These are phyloP conservation scores for Carex sylvatica DNA, from an alignment of 202 grass and related monocot genomes.

Conservation along the genomic window DNA sequence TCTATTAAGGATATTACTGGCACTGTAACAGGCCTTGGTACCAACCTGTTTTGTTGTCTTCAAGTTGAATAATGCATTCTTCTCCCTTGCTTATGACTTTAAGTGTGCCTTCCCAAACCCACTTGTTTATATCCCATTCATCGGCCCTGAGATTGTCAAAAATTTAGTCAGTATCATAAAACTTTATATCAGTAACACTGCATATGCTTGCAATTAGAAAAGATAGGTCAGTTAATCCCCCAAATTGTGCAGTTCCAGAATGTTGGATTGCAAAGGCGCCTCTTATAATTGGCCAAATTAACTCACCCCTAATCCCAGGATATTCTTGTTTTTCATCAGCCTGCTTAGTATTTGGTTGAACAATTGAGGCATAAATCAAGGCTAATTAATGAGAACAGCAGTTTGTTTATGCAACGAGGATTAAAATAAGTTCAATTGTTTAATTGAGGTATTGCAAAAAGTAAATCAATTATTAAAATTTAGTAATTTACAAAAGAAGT, in stretches of 20 bases:
- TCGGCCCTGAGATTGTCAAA: constrained; percentile 57
- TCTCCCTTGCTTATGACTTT: constrained; percentile 92
- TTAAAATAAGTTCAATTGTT: not conserved
- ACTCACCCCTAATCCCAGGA: not conserved
- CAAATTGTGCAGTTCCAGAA: not conserved
- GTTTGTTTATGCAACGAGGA: not conserved
- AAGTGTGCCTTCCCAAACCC: constrained; percentile 89
- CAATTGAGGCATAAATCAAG: not conserved
- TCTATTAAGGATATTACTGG: not conserved
- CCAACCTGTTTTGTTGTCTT: constrained; percentile 82
- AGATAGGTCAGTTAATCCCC: not conserved
- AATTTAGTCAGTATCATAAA: not conserved
- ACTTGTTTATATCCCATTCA: constrained; percentile 98
- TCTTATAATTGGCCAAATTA: not conserved
- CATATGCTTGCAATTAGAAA: constrained; percentile 1
- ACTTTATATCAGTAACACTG: not conserved
- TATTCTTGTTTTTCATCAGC: not conserved
- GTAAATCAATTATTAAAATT: not conserved
- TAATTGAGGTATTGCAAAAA: not conserved
- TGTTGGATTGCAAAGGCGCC: not conserved
- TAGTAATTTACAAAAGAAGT: not conserved
- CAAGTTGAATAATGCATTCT: constrained; percentile 90
- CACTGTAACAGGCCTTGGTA: not conserved
- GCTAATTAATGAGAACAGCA: not conserved
- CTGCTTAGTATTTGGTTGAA: not conserved